These are phyloP conservation scores for Tubosaeta brunneosetosa DNA, from an alignment of 768 basidiomycete genomes.

Conservation along the genomic window DNA sequence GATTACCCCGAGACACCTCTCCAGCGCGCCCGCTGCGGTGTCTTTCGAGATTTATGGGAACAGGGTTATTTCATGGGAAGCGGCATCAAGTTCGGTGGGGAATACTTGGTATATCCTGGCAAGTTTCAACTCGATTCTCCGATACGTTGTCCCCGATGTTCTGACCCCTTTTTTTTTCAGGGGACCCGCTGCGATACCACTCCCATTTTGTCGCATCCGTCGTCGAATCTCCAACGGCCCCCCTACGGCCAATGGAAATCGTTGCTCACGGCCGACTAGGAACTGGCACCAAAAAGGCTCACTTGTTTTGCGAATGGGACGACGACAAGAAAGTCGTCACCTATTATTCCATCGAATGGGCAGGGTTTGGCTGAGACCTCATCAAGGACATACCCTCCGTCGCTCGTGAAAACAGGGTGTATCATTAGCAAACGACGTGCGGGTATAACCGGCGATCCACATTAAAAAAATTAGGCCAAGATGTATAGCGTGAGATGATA, in stretches of 20 bases:
- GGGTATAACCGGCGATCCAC: constrained; percentile 18
- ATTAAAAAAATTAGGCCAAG: constrained; percentile 11
- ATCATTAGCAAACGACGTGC: constrained; percentile 4
- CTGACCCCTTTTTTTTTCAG: constrained; percentile 35
- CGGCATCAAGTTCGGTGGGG: constrained; percentile 92
- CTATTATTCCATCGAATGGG: constrained; percentile 86
- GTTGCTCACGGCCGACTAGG: constrained; percentile 94
- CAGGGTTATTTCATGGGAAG: constrained; percentile 84
- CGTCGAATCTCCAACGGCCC: constrained; percentile 52
- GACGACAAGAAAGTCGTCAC: constrained; percentile 59
- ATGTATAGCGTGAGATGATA: constrained; percentile 9
- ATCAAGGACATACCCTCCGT: neutral
- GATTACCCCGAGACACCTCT: constrained; percentile 58
- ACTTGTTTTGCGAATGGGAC: constrained; percentile 87
- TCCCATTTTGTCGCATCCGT: constrained; percentile 93
- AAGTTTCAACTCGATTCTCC: constrained; percentile 19
- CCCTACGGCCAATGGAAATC: constrained; percentile 84
- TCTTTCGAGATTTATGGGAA: constrained; percentile 78
- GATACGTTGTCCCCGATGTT: neutral
- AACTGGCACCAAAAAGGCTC: constrained; percentile 96
- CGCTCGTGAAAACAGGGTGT: neutral
- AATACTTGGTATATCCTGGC: constrained; percentile 97
- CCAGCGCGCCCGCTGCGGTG: constrained; percentile 72
- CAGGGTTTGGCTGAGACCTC: constrained; percentile 63
- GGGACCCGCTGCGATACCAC: constrained; percentile 93